Base-by-base conservation (phyloP, 2,329 filamentous ascomycete species). In the Talaromyces sp. region DNA sequence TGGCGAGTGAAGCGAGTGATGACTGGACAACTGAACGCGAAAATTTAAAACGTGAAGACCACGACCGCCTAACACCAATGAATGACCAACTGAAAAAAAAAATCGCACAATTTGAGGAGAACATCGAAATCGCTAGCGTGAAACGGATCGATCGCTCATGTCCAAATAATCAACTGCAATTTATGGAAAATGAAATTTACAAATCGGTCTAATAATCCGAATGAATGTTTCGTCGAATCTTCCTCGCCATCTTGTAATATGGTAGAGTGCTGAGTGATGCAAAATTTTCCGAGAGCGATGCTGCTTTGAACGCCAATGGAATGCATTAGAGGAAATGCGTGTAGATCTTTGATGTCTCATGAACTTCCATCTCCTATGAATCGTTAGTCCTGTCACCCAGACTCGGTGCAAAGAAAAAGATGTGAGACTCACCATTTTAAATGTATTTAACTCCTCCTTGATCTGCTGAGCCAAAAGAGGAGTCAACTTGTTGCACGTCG, bases 381-480 rank as follows among this genome's bases (percentile, higher is more conserved):
- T 16, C 52, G 82, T 70, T 41, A 67, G 69, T 64, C 61, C 63
- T 49, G n/a, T 47, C 27, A 31, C 27, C 6, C 19, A 47, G 5
- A 14, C 27, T 41, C 58, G 33, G 27, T 31, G 27, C 27, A 31
- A 31, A 31, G 27, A n/a, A 14, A 1, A 54, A 3, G 49, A 0
- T 52, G 37, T 2, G 50, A n/a, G 41, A 80, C 89, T 68, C 82
- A 95, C 92, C 95, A 99, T 99, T 80, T 99, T 99, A 85, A 99
- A 99, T 72, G 89, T 96, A 81, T 99, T 99, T 72, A 99, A 87
- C 82, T 99, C 95, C 81, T 99, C 95, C 81, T 98, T 98, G 81
- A 99, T 99, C 79, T 99, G 95, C 81, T 99, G 95, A 54, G 95
- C 95, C 68, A 99, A 86, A 86, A 97, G 93, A 13, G 95, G 95